A percentile compares a stretch with the other conserved stretches of the same genome.
phyloP scores from a whole-genome alignment of 495 filamentous ascomycete genomes.

The Thozetella sp. region DNA sequence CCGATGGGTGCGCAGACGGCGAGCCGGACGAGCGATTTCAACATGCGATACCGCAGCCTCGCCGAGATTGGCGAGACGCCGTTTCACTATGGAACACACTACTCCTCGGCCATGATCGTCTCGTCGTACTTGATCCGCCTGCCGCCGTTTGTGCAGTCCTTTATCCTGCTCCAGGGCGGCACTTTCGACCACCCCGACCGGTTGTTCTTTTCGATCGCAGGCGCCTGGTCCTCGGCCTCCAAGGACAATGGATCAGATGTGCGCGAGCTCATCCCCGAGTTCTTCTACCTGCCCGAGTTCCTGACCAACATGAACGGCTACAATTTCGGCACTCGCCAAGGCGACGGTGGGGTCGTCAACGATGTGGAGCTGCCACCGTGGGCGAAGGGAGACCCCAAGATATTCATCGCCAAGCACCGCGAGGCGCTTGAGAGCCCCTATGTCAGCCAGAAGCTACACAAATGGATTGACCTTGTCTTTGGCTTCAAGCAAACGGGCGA shows the following conservation, averaged over 20 bases:
- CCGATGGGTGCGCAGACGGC: constrained; percentile 94
- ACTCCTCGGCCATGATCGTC: constrained; percentile 99
- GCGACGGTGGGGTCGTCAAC: constrained; percentile 75
- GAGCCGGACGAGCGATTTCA: constrained; percentile 73
- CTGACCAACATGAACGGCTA: constrained; percentile 88
- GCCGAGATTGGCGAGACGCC: constrained; percentile 89
- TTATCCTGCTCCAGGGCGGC: constrained; percentile 95
- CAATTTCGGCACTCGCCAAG: constrained; percentile 88
- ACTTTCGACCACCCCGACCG: constrained; percentile 95
- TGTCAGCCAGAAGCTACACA: constrained; percentile 85
- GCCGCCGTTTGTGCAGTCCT: constrained; percentile 95
- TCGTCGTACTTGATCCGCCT: constrained; percentile 93
- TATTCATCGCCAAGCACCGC: constrained; percentile 92
- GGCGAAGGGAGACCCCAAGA: constrained; percentile 95
- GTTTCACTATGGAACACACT: constrained; percentile 98
- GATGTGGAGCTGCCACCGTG: constrained; percentile 87
- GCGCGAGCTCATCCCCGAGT: constrained; percentile 91
- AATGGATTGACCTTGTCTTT: constrained; percentile 97
- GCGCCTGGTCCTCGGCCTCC: constrained; percentile 90
- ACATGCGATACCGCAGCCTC: constrained; percentile 82
- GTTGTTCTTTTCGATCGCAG: constrained; percentile 90
- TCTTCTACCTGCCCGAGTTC: constrained; percentile 96
- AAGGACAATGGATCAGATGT: constrained; percentile 91
- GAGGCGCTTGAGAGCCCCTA: constrained; percentile 94
- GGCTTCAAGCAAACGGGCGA: constrained; percentile 95